These are phyloP conservation scores for Nicotiana noctiflora DNA, from an alignment of 257 asterid species.

Conservation along the genomic window DNA sequence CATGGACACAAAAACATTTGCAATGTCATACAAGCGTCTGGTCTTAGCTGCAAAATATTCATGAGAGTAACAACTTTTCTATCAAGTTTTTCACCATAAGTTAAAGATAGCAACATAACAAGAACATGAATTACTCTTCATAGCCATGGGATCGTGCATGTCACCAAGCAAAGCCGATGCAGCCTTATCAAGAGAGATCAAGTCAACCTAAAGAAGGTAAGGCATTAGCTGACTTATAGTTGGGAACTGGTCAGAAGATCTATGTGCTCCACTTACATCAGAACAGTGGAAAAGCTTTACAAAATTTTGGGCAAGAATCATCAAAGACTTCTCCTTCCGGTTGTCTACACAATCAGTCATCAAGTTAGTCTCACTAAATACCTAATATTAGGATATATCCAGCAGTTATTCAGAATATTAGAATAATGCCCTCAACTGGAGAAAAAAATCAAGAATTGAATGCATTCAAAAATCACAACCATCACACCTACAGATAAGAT, in stretches of 20 bases:
- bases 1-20: conserved; percentile 59
- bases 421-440: background rate
- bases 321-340: conserved; percentile 54
- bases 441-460: background rate
- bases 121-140: conserved; percentile 46
- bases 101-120: conserved; percentile 8
- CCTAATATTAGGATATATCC: background rate
- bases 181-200: conserved; percentile 50
- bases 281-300: conserved; percentile 58
- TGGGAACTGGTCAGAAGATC: background rate
- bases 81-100: background rate
- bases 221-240: background rate
- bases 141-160: conserved; percentile 32
- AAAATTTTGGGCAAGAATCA: conserved; percentile 53
- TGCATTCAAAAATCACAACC: background rate
- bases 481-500: background rate
- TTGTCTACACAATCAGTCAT: conserved; percentile 31
- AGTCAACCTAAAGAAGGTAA: conserved; percentile 39
- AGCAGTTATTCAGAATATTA: background rate
- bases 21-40: conserved; percentile 66
- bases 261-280: conserved; percentile 38
- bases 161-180: conserved; percentile 58
- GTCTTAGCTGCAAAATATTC: conserved; percentile 44
- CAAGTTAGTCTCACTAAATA: conserved; percentile 1
- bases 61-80: background rate